Conservation (phyloP, 495 filamentous ascomycete species). For the Tuber borchii region DNA sequence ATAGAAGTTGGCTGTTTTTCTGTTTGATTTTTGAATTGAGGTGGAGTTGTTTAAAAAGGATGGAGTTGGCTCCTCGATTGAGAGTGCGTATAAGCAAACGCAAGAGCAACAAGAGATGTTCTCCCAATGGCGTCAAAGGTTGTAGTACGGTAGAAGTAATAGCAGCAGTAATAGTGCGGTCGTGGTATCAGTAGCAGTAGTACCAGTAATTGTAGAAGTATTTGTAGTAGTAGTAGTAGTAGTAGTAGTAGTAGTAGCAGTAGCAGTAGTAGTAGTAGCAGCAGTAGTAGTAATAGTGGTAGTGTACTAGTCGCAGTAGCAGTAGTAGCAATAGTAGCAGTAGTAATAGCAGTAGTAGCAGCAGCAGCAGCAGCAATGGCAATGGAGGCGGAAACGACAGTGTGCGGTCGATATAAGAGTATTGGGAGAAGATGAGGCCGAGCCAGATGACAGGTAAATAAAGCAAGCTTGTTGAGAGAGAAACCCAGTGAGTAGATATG, state of each 20-base stretch:
- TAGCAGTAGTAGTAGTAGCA: not conserved
- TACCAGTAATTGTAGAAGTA: not conserved
- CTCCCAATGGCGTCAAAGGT: not conserved
- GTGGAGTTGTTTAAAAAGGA: not conserved
- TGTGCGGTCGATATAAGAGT: not conserved
- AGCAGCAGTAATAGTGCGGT: not conserved
- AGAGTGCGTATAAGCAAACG: not conserved
- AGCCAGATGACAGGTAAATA: not conserved
- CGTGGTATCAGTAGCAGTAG: not conserved
- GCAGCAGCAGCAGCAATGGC: not conserved
- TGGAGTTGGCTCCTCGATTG: not conserved
- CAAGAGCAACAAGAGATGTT: not conserved
- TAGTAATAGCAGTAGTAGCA: not conserved
- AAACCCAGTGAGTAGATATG: not conserved
- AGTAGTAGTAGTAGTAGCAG: not conserved
- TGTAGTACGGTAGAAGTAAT: not conserved
- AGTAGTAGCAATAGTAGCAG: not conserved
- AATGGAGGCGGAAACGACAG: not conserved
- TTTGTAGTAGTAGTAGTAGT: too few species aligned
- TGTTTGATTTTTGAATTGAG: not conserved
- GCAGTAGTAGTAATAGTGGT: not conserved
- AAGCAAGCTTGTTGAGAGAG: not conserved
- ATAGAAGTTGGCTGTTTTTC: constrained; percentile 1
- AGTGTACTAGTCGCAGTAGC: not conserved
- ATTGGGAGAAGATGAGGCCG: not conserved